Percentiles rank a stretch among this genome's conserved stretches.
Evolutionary conservation across 306 rosid genomes (phyloP).

Genomic region (Medicago arabica): DNA sequence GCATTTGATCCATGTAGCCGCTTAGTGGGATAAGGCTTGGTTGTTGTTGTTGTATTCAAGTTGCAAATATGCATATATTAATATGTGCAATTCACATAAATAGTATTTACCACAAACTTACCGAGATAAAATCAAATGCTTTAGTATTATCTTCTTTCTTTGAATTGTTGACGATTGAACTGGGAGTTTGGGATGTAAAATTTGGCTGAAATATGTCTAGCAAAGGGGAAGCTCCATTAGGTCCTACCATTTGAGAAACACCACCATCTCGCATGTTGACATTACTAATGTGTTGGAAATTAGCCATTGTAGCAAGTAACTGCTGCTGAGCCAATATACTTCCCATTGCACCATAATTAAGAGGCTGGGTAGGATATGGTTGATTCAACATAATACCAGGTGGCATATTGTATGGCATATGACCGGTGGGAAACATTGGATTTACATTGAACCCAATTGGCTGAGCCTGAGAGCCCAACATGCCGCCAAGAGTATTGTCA

Average conservation of each 20-base stretch:
- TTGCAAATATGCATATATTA: constrained; percentile 22
- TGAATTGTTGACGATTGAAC: constrained; percentile 65
- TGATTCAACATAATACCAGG: constrained; percentile 79
- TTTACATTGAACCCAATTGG: constrained; percentile 58
- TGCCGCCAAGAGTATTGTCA: constrained; percentile 53
- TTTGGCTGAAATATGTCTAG: constrained; percentile 91
- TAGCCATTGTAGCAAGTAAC: constrained; percentile 80
- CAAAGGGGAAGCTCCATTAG: constrained; percentile 61
- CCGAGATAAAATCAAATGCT: constrained; percentile 97
- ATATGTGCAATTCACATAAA: constrained; percentile 14
- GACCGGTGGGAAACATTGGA: constrained; percentile 66
- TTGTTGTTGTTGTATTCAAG: constrained; percentile 7
- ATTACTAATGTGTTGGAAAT: constrained; percentile 75
- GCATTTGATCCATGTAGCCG: too few relatives aligned
- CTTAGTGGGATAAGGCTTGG: too few relatives aligned
- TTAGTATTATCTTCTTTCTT: constrained; percentile 89
- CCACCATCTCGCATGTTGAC: constrained; percentile 60
- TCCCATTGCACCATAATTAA: constrained; percentile 77
- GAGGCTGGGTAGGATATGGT: constrained; percentile 73
- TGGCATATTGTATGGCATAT: constrained; percentile 60
- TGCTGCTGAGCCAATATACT: constrained; percentile 84
- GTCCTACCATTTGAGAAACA: constrained; percentile 56
- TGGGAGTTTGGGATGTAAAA: constrained; percentile 63
- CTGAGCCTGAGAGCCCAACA: constrained; percentile 69
- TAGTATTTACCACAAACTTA: constrained; percentile 52